Evolutionary conservation across 768 basidiomycete genomes (phyloP).

Genomic region (Clitopilus hobsonii): DNA sequence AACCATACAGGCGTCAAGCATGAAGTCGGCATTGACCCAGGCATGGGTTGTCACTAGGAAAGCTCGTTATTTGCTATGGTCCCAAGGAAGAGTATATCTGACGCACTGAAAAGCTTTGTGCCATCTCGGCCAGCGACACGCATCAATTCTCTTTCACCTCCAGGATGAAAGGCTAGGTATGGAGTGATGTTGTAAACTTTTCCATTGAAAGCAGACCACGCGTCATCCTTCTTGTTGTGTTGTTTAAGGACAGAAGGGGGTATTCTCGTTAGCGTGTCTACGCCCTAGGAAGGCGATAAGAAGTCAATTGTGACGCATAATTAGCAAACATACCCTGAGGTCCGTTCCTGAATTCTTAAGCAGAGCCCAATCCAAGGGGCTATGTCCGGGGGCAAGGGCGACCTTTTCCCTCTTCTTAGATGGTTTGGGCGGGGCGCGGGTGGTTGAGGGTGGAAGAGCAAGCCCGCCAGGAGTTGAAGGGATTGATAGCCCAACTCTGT

Average conservation of each 20-base stretch:
- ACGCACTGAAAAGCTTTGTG: slow-evolving; percentile 87
- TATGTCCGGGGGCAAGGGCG: slow-evolving; percentile 85
- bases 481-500: background rate
- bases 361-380: slow-evolving; percentile 91
- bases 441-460: slow-evolving; percentile 39
- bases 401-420: slow-evolving; percentile 72
- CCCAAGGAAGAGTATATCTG: background rate
- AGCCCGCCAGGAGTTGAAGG: slow-evolving; percentile 14
- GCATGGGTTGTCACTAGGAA: slow-evolving; percentile 90
- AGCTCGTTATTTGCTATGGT: slow-evolving; percentile 3
- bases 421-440: slow-evolving; percentile 57
- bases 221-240: slow-evolving; percentile 83
- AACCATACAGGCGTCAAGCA: slow-evolving; percentile 90
- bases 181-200: slow-evolving; percentile 97
- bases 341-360: slow-evolving; percentile 79
- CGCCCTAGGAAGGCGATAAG: slow-evolving; percentile 51
- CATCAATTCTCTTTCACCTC: slow-evolving; percentile 93
- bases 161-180: slow-evolving; percentile 89
- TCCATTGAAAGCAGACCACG: slow-evolving; percentile 89
- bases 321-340: slow-evolving; percentile 54
- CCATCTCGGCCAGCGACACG: slow-evolving; percentile 93
- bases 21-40: slow-evolving; percentile 96
- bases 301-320: slow-evolving; percentile 3
- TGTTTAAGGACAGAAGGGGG: slow-evolving; percentile 71
- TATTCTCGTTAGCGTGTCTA: slow-evolving; percentile 62